These are phyloP conservation scores for Russula sp. DNA, from an alignment of 768 basidiomycete genomes.

Conservation along the genomic window DNA sequence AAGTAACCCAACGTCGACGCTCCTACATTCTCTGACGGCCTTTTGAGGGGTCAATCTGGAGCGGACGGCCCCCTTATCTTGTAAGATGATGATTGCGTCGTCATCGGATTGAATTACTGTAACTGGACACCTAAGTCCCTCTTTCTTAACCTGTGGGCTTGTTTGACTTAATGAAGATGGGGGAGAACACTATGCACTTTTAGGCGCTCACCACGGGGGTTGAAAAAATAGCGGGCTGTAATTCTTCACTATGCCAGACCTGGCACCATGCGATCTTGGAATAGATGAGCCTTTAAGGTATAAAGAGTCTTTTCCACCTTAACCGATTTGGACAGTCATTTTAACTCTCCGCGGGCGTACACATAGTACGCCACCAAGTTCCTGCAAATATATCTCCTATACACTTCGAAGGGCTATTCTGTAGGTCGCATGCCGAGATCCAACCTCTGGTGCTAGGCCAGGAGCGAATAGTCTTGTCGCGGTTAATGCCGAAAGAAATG, in stretches of 20 bases:
- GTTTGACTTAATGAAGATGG: neutral
- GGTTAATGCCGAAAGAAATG: neutral
- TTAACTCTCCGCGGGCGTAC: neutral
- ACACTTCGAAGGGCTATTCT: neutral
- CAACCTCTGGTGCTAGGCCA: too few species aligned
- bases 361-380: neutral
- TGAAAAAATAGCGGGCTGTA: neutral
- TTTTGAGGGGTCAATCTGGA: neutral
- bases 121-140: neutral
- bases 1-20: neutral
- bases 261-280: neutral
- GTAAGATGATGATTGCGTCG: neutral
- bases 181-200: neutral
- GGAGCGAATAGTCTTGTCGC: neutral
- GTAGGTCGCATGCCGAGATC: neutral
- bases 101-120: neutral
- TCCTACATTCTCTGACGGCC: neutral
- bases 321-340: neutral
- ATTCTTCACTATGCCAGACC: neutral
- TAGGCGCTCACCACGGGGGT: neutral
- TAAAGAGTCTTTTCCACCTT: neutral
- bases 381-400: neutral
- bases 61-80: neutral
- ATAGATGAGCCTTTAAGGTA: neutral
- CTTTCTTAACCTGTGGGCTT: neutral